Evolutionary conservation across 257 asterid genomes (phyloP).

Genomic region (Fraxinus americana): DNA sequence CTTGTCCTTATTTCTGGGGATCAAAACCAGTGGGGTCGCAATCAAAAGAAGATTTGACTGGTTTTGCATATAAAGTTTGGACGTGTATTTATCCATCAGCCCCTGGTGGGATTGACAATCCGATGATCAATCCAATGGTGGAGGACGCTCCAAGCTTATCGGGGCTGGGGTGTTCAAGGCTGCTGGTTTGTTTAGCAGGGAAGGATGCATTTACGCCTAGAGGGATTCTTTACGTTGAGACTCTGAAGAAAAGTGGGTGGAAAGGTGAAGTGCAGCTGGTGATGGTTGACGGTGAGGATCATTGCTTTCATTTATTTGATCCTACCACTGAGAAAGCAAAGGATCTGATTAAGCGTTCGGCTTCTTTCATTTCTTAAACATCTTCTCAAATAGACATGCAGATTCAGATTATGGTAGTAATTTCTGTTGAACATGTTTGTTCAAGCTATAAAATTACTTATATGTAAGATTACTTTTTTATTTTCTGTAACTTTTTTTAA

Average conservation of each 20-base stretch:
- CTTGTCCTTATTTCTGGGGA: slow-evolving; percentile 39
- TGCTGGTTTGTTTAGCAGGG: slow-evolving; percentile 26
- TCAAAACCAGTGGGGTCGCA: slow-evolving; percentile 25
- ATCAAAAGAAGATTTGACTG: slow-evolving; percentile 7
- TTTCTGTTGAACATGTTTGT: no score
- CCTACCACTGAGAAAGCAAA: slow-evolving; percentile 26
- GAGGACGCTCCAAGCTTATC: slow-evolving; percentile 15
- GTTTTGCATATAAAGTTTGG: background rate
- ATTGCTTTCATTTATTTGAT: slow-evolving; percentile 1
- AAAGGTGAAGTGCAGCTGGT: slow-evolving; percentile 24
- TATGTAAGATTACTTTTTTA: no score
- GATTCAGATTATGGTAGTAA: no score
- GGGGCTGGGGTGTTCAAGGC: slow-evolving; percentile 14
- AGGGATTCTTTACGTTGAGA: slow-evolving; percentile 19
- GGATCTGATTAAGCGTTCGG: background rate
- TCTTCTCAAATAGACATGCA: background rate
- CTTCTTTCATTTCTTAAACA: no score
- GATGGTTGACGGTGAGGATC: slow-evolving; percentile 31
- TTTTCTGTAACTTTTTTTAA: no score
- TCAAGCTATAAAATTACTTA: no score
- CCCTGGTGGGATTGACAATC: slow-evolving; percentile 25
- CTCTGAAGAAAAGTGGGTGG: slow-evolving; percentile 30
- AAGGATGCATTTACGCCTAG: slow-evolving; percentile 19
- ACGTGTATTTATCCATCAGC: background rate
- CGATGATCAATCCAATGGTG: slow-evolving; percentile 29